phyloP scores from a whole-genome alignment of 495 filamentous ascomycete species.

The Trichoderma virens region DNA sequence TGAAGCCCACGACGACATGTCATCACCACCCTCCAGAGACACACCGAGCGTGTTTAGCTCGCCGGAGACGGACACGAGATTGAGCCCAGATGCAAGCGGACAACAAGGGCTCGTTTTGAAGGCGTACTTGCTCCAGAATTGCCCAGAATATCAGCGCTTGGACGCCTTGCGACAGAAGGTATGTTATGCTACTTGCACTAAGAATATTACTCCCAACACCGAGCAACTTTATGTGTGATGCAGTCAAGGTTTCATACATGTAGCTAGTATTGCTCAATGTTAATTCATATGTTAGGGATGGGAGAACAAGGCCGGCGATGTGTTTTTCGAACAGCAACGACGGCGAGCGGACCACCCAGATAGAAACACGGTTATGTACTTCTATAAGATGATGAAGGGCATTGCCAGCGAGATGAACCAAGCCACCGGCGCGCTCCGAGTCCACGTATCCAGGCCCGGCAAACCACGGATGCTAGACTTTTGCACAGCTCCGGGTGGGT shows the following conservation, averaged over 20 bases:
- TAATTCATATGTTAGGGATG: conserved; percentile 5
- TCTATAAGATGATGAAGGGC: conserved; percentile 9
- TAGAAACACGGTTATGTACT: not conserved
- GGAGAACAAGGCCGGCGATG: conserved; percentile 8
- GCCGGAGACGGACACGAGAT: not conserved
- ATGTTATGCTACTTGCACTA: not conserved
- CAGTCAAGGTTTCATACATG: not conserved
- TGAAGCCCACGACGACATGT: not conserved
- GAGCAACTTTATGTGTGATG: not conserved
- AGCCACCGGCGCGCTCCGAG: conserved; percentile 2
- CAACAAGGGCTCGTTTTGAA: not conserved
- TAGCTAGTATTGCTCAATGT: not conserved
- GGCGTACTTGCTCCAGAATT: not conserved
- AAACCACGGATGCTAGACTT: conserved; percentile 39
- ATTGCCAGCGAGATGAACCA: conserved; percentile 5
- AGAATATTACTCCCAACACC: not conserved
- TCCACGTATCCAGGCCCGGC: not conserved
- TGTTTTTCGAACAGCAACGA: conserved; percentile 7
- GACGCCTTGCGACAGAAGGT: not conserved
- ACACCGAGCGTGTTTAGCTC: not conserved
- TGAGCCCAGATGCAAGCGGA: not conserved
- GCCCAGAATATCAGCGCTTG: not conserved
- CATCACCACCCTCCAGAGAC: not conserved
- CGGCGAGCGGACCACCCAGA: not conserved
- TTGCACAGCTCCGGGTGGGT: conserved; percentile 53